Base-by-base conservation (phyloP, 306 rosid species). In the Lathyrus sativus region DNA sequence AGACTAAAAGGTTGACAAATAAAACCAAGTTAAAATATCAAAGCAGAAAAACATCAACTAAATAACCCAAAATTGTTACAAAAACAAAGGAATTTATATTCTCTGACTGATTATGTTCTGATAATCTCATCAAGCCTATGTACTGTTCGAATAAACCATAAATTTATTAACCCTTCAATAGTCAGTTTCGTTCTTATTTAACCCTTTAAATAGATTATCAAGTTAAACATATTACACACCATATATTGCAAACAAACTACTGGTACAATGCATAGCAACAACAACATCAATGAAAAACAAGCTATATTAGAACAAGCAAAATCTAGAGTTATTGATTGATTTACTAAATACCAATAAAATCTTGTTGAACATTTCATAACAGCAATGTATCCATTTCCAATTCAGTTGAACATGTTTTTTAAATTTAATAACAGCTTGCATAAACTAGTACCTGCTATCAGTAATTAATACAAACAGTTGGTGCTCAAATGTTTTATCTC, bases 51-150 rank as follows among this genome's bases (percentile, higher is more conserved):
- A 19, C 11, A 3, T 19, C 7, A 1, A 51, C 13, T 19, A 51
- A 3, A 51, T 9, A 51, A 51, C 58, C n/a, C 58, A 51, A 51
- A 51, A 19, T 51, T 19, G 58, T 51, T 51, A 51, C 58, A 51
- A 51, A 6, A 18, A 3, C n/a, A 51, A 19, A 51, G 31, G 58
- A 51, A 19, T 0, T 10, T 19, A 2, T 9, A 51, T 18, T 51
- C 58, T 4, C 22, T 51, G 8, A 51, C 8, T 19, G 9, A 1
- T 51, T 9, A 19, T 18, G n/a, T 51, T 18, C n/a, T 51, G 13
- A 18, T 18, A 51, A 51, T 51, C 31, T 51, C 31, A 6, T 59
- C 60, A 9, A 45, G 70, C 60, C 51, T 8, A 53, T 67, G 22
- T 48, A 43, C 72, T 63, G 62, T 67, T 24, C 64, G 73, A 18